Evolutionary conservation across 139 green algal genomes (phyloP), one percentile per base, ranked within the genome.

Genomic region (Astrephomene gubernaculifera): DNA sequence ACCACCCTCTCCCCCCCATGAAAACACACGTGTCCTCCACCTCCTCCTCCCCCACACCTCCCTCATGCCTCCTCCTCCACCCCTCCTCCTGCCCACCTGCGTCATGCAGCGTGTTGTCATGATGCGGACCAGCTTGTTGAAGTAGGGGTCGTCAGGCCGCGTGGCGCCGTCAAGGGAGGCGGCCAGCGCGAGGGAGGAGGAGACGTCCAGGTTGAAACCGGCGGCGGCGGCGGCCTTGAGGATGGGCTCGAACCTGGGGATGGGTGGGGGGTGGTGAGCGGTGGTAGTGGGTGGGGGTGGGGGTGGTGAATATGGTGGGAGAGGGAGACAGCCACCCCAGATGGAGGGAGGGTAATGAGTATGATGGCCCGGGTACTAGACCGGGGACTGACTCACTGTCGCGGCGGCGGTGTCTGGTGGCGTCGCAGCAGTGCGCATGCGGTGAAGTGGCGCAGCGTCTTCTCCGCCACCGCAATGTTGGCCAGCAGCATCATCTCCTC

Each of bases 401-500:
- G 74, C 57, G 36, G 36, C 39, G 54, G 57, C 54, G 74, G 74
- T 36, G 74, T 82, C 54, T 71, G 74, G 36, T 82, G 76, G n/a
- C 76, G 21, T 6, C 74, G 54, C 90, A 99, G 91, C 82, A 98
- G 81, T 10, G 92, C 87, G 76, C 91, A 94, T 10, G 88, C 79
- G 24, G 96, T 93, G 90, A 98, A 99, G 68, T 89, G 83, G 0
- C 74, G 12, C 52, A 98, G 89, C 14, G 96, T 98, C 83, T 95
- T 93, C 65, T 96, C 89, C 12, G 96, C 97, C 21, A 98, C 96
- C 21, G 95, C 92, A 31, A 96, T 88, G 86, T 99, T 99, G 81
- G 96, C 97, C 41, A 98, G 85, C 35, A 99, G 89, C 97, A 99
- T 99, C 94, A 98, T 97, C 93, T 99, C 97, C 91, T 99, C 97